Percentiles rank a stretch among this genome's conserved stretches.
phyloP scores from a whole-genome alignment of 371 early-diverging fungal species.

The Rhizomucor miehei region DNA sequence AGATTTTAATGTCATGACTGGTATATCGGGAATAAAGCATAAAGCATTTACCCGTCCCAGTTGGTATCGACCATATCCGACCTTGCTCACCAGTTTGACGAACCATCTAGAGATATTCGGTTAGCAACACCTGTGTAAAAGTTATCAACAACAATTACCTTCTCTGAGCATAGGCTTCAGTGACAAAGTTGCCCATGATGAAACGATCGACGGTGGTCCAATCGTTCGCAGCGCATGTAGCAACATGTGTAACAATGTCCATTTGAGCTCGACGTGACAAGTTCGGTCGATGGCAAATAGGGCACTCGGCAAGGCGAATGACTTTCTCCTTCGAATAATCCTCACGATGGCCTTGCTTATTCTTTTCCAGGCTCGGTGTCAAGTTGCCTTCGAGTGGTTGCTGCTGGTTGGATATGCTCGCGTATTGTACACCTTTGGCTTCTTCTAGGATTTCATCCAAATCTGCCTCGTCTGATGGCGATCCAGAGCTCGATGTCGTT shows the following conservation, averaged over 20 bases:
- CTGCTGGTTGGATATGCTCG: not conserved
- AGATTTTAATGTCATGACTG: not conserved
- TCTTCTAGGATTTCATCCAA: slow-evolving; percentile 17
- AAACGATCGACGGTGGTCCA: slow-evolving; percentile 62
- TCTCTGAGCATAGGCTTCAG: slow-evolving; percentile 74
- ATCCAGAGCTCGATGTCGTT: not conserved
- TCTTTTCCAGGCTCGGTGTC: too few species aligned
- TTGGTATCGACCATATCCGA: slow-evolving; percentile 73
- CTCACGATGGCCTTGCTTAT: too few species aligned
- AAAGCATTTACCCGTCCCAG: slow-evolving; percentile 58
- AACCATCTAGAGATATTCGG: slow-evolving; percentile 61
- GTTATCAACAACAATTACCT: too few species aligned
- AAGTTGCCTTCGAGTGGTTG: too few species aligned
- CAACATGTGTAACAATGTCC: slow-evolving; percentile 79
- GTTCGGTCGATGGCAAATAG: slow-evolving; percentile 68
- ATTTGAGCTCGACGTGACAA: slow-evolving; percentile 59
- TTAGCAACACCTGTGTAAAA: too few species aligned
- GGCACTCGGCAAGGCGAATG: slow-evolving; percentile 65
- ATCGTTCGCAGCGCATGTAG: slow-evolving; percentile 67
- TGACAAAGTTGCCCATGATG: slow-evolving; percentile 76
- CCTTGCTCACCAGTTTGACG: slow-evolving; percentile 70
- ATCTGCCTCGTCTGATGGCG: slow-evolving; percentile 1
- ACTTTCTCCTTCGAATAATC: slow-evolving; percentile 53
- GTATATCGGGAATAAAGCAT: not conserved
- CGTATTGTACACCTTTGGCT: slow-evolving; percentile 18